Percentiles rank a stretch among this genome's conserved stretches.
Evolutionary conservation across 768 basidiomycete species (phyloP).

Genomic region (Calocera cornea): DNA sequence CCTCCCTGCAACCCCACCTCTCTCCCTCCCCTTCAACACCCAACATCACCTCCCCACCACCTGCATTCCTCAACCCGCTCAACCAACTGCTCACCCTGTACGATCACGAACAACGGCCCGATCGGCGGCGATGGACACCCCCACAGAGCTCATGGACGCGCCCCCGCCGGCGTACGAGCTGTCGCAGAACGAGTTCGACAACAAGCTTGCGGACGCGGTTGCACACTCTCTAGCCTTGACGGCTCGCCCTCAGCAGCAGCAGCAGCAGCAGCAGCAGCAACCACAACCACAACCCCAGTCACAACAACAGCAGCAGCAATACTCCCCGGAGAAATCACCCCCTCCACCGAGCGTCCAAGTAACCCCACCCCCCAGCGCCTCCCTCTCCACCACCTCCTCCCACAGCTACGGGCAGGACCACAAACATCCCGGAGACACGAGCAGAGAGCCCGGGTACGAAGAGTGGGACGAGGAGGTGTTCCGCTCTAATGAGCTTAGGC

Average conservation of each 20-base stretch:
- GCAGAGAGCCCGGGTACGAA: constrained; percentile 35
- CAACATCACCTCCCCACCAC: too few species aligned
- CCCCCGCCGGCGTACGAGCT: constrained; percentile 34
- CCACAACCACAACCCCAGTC: not conserved
- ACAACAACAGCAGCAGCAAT: not conserved
- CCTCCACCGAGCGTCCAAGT: not conserved
- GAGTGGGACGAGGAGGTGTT: constrained; percentile 35
- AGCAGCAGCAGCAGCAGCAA: not conserved
- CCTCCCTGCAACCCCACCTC: too few species aligned
- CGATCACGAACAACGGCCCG: too few species aligned
- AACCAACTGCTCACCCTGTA: too few species aligned
- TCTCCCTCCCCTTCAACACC: too few species aligned
- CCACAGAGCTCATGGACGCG: constrained; percentile 5
- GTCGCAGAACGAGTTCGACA: constrained; percentile 35
- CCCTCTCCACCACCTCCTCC: too few species aligned
- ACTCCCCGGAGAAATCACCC: not conserved
- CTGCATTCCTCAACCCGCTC: too few species aligned
- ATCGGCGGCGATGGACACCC: not conserved
- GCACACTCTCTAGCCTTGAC: constrained; percentile 27
- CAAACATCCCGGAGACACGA: too few species aligned
- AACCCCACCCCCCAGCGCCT: not conserved
- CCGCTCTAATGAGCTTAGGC: constrained; percentile 21
- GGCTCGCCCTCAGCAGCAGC: not conserved
- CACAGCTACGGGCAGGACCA: too few species aligned
- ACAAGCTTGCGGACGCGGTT: constrained; percentile 35